Conservation (phyloP, 208 protist species). For the Leishmania lainsoni region DNA sequence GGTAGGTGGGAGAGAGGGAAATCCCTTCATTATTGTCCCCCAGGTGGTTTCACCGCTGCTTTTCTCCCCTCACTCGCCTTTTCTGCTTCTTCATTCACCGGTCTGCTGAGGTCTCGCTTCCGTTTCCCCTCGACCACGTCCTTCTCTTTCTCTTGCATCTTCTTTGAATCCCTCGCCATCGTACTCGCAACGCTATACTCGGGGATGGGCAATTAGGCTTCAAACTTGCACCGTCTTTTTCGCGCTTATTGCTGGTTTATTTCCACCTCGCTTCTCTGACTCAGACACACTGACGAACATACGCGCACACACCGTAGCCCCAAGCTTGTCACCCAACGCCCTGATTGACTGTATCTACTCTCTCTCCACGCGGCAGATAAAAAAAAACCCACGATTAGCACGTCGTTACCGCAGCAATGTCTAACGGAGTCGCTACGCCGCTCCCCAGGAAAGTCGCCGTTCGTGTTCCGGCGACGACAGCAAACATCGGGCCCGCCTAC, state of each 20-base stretch:
- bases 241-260: not conserved
- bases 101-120: not conserved
- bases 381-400: not conserved
- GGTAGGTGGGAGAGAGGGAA: not conserved
- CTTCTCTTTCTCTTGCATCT: not conserved
- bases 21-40: too few relatives aligned
- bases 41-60: not conserved
- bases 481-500: constrained; percentile 93
- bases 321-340: not conserved
- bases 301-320: not conserved
- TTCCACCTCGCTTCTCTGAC: not conserved
- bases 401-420: not conserved
- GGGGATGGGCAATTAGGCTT: not conserved
- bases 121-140: not conserved
- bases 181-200: not conserved
- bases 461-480: constrained; percentile 92
- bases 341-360: not conserved
- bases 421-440: not conserved
- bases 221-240: not conserved
- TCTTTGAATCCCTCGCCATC: not conserved
- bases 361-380: not conserved
- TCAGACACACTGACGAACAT: not conserved
- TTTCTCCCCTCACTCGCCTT: not conserved
- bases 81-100: not conserved
- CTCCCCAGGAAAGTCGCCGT: constrained; percentile 68